Base-by-base conservation (phyloP, 106 monocot genomes). In the Dendrobium catenatum region DNA sequence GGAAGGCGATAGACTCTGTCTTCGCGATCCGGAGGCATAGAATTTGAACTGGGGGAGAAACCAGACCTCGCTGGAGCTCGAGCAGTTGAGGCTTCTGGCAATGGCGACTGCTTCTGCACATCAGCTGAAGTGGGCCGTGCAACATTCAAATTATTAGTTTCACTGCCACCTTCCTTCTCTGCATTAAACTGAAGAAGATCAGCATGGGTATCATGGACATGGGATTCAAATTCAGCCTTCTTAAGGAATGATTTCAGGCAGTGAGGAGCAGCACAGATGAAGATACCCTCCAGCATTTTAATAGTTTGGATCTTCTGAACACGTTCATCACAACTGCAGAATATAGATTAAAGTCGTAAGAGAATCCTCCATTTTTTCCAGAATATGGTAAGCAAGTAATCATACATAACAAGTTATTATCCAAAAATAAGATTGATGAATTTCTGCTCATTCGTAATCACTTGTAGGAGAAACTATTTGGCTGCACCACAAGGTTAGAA, bases 221-320 rank as follows among this genome's bases (percentile, higher is more conserved):
- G 98, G 8, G 85, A 29, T 56, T 89, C 91, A 59, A 95, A 91
- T 5, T 95, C 94, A 4, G 91, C 42, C 83, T 68, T 84, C 86
- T 91, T 91, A 19, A 95, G 91, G 73, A 93, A 98, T 19, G 98
- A 95, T 61, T 95, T 98, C 61, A 95, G 86, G 73, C 98, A 98
- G 79, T 93, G 94, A 42, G 98, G 98, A 47, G 95, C 95, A 41
- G 89, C 98, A 82, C 98, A 95, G 61, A 98, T 88, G 78, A 87
- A 93, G 75, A 95, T 91, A 33, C 91, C 93, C 68, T 98, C 95
- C 93, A 94, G 88, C 90, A 98, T 89, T 85, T 95, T 98, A 26
- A 98, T 90, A 2, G 89, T 91, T 64, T 93, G 94, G 55, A 98
- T 95, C 80, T 98, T 98, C 86, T 98, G 98, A 81, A 98, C 91